Base-by-base conservation (phyloP, 108 stramenopile genomes). In the Discostella stelligeroides region DNA sequence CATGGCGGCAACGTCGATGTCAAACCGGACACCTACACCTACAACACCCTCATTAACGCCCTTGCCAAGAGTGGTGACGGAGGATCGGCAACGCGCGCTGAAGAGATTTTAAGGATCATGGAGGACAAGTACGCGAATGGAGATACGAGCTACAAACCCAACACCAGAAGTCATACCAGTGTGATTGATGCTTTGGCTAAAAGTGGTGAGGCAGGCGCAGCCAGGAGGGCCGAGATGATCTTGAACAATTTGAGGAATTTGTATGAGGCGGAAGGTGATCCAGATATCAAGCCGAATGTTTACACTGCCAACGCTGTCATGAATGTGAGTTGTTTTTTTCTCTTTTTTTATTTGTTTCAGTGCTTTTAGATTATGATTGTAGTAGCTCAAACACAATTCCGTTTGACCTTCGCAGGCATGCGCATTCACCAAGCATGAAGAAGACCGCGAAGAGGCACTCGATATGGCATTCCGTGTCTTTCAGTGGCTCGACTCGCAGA, bases 391-490 rank as follows among this genome's bases (percentile, higher is more conserved):
- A 24, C 13, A 27, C n/a, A n/a, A 15, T 47, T 17, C 49, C 23
- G 34, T 23, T 15, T 12, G 25, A 15, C 15, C 6, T 60, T 15
- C 23, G 58, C 80, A 91, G 79, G 90, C 92, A 7, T 94, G 92
- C 55, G 92, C 92, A 21, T 93, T 82, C 24, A 68, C 77, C 20
- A 82, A 82, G 58, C 72, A 79, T 34, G 81, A 82, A 15, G 73
- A 29, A 27, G 81, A 82, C 55, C 81, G 77, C 24, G 62, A 53
- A 9, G 77, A 74, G 28, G 66, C 92, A 24, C 79, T 94, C 34
- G 73, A 77, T 20, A 90, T 94, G 61, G 90, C 92, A 46, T 94
- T 94, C 72, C 87, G 88, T 15, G 86, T 88, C n/a, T 94, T 88
- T 76, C 84, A 91, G 11, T 90, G 88, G 90, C 72, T 94, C 11